These are phyloP conservation scores for Sugiyamaella pinicola DNA, from an alignment of 1,139 yeast genomes.

Conservation along the genomic window DNA sequence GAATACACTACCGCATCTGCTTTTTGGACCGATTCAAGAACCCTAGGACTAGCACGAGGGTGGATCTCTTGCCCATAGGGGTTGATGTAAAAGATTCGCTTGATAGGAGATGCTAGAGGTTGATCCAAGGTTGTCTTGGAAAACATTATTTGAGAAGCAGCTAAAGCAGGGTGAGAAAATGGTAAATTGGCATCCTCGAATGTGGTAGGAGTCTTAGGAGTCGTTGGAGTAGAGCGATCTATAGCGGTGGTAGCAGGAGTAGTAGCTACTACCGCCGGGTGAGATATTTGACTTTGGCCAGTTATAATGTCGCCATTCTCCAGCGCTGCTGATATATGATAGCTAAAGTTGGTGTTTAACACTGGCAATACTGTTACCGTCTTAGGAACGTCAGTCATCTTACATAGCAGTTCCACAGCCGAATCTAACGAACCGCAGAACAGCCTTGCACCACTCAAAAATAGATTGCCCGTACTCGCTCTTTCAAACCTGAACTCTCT, in stretches of 20 bases:
- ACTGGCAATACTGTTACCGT: conserved; percentile 71
- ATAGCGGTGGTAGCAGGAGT: not conserved
- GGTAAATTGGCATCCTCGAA: conserved; percentile 66
- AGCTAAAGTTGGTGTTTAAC: conserved; percentile 78
- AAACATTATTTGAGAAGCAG: conserved; percentile 72
- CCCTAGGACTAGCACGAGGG: conserved; percentile 73
- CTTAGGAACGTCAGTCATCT: conserved; percentile 65
- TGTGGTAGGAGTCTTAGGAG: not conserved
- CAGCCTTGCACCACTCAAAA: conserved; percentile 77
- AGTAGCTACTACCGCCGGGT: conserved; percentile 51
- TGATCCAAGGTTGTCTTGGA: conserved; percentile 54
- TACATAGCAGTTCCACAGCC: conserved; percentile 72
- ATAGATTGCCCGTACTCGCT: conserved; percentile 84
- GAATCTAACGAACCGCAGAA: conserved; percentile 84
- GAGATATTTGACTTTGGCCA: conserved; percentile 95
- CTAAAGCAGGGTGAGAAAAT: conserved; percentile 77
- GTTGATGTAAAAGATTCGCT: conserved; percentile 74
- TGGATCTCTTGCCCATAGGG: conserved; percentile 88
- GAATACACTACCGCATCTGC: conserved; percentile 66
- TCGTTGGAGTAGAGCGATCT: too few species aligned
- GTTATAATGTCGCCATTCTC: conserved; percentile 73
- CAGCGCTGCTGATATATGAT: conserved; percentile 79
- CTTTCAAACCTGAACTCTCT: conserved; percentile 65
- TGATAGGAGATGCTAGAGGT: conserved; percentile 75
- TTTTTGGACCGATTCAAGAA: conserved; percentile 52